A percentile compares a stretch with the other conserved stretches of the same genome.
Evolutionary conservation across 495 filamentous ascomycete genomes (phyloP).

Genomic region (Daldinia loculata): DNA sequence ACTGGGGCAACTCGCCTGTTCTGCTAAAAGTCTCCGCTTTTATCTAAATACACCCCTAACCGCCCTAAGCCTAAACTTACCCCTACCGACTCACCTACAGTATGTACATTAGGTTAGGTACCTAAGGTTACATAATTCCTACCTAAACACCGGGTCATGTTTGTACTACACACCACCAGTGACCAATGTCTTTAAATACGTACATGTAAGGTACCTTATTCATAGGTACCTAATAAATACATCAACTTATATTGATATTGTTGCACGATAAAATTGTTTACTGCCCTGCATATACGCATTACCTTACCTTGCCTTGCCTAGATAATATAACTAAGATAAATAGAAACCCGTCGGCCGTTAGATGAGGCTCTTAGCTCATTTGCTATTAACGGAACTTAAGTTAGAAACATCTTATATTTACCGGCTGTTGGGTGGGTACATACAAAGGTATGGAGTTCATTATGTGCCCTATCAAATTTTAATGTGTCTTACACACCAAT

Average conservation of each 20-base stretch:
- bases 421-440: not conserved
- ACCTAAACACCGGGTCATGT: slow-evolving; percentile 4
- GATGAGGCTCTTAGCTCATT: not conserved
- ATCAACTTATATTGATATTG: no score
- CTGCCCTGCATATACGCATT: not conserved
- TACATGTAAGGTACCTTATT: slow-evolving; percentile 1
- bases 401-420: not conserved
- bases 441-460: no score
- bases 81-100: slow-evolving; percentile 4
- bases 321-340: not conserved
- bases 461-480: not conserved
- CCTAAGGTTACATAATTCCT: not conserved
- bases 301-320: not conserved
- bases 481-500: not conserved
- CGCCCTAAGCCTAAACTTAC: slow-evolving; percentile 5
- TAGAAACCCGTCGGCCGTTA: not conserved
- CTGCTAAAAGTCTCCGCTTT: slow-evolving; percentile 21
- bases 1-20: slow-evolving; percentile 40
- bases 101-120: not conserved
- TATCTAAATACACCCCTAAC: slow-evolving; percentile 23
- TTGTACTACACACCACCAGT: slow-evolving; percentile 1
- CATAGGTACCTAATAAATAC: no score
- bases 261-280: not conserved
- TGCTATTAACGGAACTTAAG: not conserved
- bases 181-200: not conserved